Conservation (phyloP, 2,329 filamentous ascomycete species). For the Teratosphaeriaceae sp. region DNA sequence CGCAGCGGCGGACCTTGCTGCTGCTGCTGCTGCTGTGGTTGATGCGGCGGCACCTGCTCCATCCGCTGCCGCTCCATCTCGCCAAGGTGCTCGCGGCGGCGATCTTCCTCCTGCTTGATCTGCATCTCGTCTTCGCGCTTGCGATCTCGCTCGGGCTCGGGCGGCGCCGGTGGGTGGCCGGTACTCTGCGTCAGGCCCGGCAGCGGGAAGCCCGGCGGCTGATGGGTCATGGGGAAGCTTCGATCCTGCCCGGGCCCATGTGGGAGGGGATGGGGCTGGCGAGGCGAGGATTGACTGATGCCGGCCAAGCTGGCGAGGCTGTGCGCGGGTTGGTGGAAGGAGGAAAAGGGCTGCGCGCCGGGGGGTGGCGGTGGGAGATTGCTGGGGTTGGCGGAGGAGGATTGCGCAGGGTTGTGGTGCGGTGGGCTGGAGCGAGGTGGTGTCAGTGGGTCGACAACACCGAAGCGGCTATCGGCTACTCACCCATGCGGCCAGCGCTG, state of each 20-base stretch:
- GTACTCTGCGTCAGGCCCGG: conserved; percentile 40
- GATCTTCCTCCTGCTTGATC: conserved; percentile 56
- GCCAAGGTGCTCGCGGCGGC: conserved; percentile 52
- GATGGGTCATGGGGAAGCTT: too few species aligned
- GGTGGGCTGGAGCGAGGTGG: conserved; percentile 14
- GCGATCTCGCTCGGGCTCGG: too few species aligned
- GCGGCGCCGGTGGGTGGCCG: conserved; percentile 36
- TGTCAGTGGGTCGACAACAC: neutral
- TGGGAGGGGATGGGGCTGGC: conserved; percentile 26
- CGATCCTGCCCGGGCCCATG: conserved; percentile 20
- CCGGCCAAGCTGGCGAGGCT: conserved; percentile 39
- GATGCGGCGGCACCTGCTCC: conserved; percentile 67
- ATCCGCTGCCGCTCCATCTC: conserved; percentile 58
- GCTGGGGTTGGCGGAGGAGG: conserved; percentile 24
- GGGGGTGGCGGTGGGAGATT: conserved; percentile 29
- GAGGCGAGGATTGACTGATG: conserved; percentile 39
- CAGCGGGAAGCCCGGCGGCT: conserved; percentile 36
- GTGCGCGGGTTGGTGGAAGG: conserved; percentile 37
- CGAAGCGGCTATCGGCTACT: too few species aligned
- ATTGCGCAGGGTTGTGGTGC: conserved; percentile 27
- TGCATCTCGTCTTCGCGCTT: conserved; percentile 48
- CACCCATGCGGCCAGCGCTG: too few species aligned
- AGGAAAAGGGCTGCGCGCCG: conserved; percentile 34
- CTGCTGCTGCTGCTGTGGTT: conserved; percentile 85
- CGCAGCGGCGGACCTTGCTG: conserved; percentile 73